Conservation (phyloP, 257 asterid genomes). For the Penstemon davidsonii region DNA sequence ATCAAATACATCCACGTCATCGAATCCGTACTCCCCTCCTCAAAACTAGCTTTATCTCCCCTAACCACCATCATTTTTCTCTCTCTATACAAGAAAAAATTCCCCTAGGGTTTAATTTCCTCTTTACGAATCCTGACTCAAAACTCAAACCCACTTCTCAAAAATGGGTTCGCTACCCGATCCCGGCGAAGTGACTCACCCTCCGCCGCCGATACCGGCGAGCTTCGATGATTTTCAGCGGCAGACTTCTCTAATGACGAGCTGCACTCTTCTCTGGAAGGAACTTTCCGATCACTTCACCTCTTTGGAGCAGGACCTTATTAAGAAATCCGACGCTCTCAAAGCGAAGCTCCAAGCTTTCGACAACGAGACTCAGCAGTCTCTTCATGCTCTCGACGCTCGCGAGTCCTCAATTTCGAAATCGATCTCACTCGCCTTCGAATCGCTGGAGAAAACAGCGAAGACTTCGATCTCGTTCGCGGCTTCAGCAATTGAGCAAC, state of each 20-base stretch:
- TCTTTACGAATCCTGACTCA: slow-evolving; percentile 25
- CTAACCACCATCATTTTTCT: slow-evolving; percentile 11
- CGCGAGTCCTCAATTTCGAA: slow-evolving; percentile 74
- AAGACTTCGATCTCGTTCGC: slow-evolving; percentile 38
- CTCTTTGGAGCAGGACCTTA: slow-evolving; percentile 78
- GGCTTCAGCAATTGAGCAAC: slow-evolving; percentile 25
- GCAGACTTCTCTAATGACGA: slow-evolving; percentile 95
- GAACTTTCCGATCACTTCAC: slow-evolving; percentile 96
- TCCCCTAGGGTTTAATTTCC: slow-evolving; percentile 50
- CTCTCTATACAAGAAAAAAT: slow-evolving; percentile 41
- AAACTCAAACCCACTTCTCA: slow-evolving; percentile 6
- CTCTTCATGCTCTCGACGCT: slow-evolving; percentile 55
- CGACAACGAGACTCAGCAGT: slow-evolving; percentile 52
- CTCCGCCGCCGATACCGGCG: slow-evolving; percentile 52
- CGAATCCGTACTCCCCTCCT: slow-evolving; percentile 30
- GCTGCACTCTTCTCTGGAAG: slow-evolving; percentile 98
- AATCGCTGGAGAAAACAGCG: slow-evolving; percentile 41
- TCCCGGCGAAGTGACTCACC: slow-evolving; percentile 74
- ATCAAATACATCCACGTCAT: slow-evolving; percentile 46
- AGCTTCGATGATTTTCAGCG: slow-evolving; percentile 96
- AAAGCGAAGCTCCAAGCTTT: slow-evolving; percentile 52
- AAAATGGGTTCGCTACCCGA: slow-evolving; percentile 91
- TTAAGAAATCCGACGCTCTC: slow-evolving; percentile 64
- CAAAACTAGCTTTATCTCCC: slow-evolving; percentile 49
- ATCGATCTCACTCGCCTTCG: slow-evolving; percentile 56